phyloP scores from a whole-genome alignment of 371 early-diverging fungal genomes.

The Syncephalastrum contaminatum region DNA sequence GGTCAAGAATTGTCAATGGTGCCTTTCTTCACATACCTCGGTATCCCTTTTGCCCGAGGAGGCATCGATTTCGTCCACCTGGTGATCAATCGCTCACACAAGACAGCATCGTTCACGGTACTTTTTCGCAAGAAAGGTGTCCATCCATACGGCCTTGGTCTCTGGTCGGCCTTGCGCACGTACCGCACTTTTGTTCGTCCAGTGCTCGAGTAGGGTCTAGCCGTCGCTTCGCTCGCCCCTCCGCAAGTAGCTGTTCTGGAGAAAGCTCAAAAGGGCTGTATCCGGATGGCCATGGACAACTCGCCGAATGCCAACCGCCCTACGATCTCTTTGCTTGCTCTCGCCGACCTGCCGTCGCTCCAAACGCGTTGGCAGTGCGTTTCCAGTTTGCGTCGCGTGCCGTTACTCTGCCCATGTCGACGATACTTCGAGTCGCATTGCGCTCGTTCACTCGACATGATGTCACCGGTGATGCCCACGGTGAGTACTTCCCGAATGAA shows the following conservation, averaged over 20 bases:
- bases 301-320: background rate
- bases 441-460: no score
- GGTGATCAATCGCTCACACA: background rate
- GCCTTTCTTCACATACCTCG: slow-evolving; percentile 3
- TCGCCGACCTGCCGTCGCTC: no score
- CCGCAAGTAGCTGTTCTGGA: background rate
- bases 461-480: no score
- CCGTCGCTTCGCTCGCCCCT: slow-evolving; percentile 4
- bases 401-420: no score
- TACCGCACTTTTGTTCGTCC: slow-evolving; percentile 8
- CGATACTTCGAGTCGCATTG: no score
- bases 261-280: background rate
- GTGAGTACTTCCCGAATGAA: no score
- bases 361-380: no score
- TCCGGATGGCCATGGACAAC: background rate
- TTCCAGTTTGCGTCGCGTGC: no score
- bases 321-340: background rate
- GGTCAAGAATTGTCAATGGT: slow-evolving; percentile 1
- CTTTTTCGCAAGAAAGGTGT: slow-evolving; percentile 3
- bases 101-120: slow-evolving; percentile 1
- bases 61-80: slow-evolving; percentile 5
- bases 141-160: slow-evolving; percentile 9
- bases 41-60: slow-evolving; percentile 4
- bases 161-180: background rate
- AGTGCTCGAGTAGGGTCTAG: slow-evolving; percentile 13